Evolutionary conservation across 2,329 filamentous ascomycete genomes (phyloP).

Genomic region (Pseudogymnoascus sp.): DNA sequence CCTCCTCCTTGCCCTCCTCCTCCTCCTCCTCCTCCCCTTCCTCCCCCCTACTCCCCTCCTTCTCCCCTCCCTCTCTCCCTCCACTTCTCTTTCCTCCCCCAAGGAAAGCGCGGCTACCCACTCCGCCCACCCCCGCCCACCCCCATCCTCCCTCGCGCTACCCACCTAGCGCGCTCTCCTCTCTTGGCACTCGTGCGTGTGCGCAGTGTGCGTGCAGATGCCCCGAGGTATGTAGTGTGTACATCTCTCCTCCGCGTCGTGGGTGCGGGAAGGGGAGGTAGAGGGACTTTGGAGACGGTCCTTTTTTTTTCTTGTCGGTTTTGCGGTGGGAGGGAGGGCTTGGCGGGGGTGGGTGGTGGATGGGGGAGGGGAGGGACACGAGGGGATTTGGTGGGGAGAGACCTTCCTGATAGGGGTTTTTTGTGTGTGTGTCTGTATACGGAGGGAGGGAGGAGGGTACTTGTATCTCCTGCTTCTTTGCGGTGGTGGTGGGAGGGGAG

Average conservation of each 20-base stretch:
- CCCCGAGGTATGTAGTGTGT: too few species aligned
- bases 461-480: not conserved
- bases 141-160: not conserved
- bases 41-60: too few species aligned
- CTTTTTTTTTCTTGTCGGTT: not conserved
- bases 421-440: too few species aligned
- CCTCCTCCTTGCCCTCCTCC: too few species aligned
- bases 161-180: not conserved
- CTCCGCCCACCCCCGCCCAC: not conserved
- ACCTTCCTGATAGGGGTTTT: not conserved
- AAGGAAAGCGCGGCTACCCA: not conserved
- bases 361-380: not conserved
- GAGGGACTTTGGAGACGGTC: not conserved
- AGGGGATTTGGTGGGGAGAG: not conserved
- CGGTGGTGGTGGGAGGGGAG: not conserved
- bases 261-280: not conserved
- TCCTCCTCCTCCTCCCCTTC: too few species aligned
- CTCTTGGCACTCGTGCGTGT: too few species aligned
- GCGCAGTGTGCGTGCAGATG: too few species aligned
- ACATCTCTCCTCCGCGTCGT: not conserved
- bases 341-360: too few species aligned
- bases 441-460: not conserved
- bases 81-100: not conserved
- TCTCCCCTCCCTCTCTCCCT: not conserved
- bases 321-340: not conserved